Evolutionary conservation across 2,329 filamentous ascomycete species (phyloP).

Genomic region (Talaromyces sp.): DNA sequence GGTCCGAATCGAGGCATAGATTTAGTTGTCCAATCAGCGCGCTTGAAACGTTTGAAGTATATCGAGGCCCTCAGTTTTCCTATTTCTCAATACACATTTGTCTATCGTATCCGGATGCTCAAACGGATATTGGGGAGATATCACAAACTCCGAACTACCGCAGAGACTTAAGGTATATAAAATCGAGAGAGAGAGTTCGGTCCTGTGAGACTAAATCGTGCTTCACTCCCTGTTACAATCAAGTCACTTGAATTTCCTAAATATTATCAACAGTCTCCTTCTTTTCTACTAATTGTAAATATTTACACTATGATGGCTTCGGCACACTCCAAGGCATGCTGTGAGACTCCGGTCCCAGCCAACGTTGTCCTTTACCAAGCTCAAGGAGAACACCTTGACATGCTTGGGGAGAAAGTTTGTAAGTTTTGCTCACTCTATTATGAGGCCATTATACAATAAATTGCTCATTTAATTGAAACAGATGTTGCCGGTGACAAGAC

Average conservation of each 20-base stretch:
- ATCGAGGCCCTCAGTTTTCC: too few relatives aligned
- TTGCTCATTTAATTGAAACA: not conserved
- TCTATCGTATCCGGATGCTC: not conserved
- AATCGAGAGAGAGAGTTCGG: not conserved
- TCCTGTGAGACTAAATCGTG: not conserved
- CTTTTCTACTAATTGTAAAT: not conserved
- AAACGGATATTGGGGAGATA: slow-evolving; percentile 4
- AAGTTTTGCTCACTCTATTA: not conserved
- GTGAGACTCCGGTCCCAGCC: slow-evolving; percentile 8
- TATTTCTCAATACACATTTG: not conserved
- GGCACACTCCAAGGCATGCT: slow-evolving; percentile 12
- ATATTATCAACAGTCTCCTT: not conserved
- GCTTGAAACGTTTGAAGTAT: not conserved
- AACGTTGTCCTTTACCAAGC: not conserved
- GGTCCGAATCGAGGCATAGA: not conserved
- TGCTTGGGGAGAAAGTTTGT: slow-evolving; percentile 10
- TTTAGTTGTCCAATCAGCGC: not conserved
- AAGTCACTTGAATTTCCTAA: not conserved
- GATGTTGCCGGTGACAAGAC: slow-evolving; percentile 12
- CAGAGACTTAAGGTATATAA: not conserved
- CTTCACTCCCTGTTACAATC: not conserved
- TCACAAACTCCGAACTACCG: not conserved
- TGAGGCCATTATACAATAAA: too few relatives aligned
- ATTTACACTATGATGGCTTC: not conserved
- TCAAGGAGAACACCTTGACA: slow-evolving; percentile 9